phyloP scores from a whole-genome alignment of 345 rosid genomes.

The Linum trigynum region DNA sequence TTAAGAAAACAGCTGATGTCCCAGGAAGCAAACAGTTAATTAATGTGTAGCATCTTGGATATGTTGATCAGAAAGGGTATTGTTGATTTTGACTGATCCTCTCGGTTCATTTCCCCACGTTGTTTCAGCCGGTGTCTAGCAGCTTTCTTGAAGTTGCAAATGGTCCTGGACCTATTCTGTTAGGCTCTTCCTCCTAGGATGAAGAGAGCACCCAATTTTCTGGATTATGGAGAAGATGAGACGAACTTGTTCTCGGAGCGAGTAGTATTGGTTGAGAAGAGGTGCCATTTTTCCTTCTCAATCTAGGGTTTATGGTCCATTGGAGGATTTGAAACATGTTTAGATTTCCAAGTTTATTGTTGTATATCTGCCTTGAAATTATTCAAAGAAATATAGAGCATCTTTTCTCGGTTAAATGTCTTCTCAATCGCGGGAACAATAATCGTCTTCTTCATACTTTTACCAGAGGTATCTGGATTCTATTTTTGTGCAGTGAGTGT shows the following conservation, averaged over 20 bases:
- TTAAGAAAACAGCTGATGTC: too few species aligned
- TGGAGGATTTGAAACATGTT: too few species aligned
- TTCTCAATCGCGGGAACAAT: too few species aligned
- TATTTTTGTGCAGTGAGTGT: too few species aligned
- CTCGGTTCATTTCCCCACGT: not conserved
- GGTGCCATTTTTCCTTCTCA: slow-evolving; percentile 32
- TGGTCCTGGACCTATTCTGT: slow-evolving; percentile 40
- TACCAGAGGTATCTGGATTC: too few species aligned
- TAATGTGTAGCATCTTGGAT: too few species aligned
- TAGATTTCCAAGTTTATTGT: too few species aligned
- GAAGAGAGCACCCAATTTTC: not conserved
- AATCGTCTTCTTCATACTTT: too few species aligned
- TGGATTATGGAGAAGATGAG: not conserved
- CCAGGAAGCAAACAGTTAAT: too few species aligned
- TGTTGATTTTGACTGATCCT: not conserved
- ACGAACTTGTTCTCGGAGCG: slow-evolving; percentile 11
- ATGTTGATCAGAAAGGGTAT: not conserved
- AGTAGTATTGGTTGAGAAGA: slow-evolving; percentile 25
- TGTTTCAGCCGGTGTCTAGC: slow-evolving; percentile 56
- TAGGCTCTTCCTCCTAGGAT: slow-evolving; percentile 31
- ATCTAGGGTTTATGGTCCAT: not conserved
- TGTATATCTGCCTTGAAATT: too few species aligned
- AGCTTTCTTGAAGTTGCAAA: slow-evolving; percentile 54
- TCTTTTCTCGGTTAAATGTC: too few species aligned
- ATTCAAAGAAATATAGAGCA: too few species aligned